Percentiles rank a stretch among this genome's conserved stretches.
phyloP scores from a whole-genome alignment of 225 moss, liverwort and hornwort genomes.

The Marchantia paleacea region DNA sequence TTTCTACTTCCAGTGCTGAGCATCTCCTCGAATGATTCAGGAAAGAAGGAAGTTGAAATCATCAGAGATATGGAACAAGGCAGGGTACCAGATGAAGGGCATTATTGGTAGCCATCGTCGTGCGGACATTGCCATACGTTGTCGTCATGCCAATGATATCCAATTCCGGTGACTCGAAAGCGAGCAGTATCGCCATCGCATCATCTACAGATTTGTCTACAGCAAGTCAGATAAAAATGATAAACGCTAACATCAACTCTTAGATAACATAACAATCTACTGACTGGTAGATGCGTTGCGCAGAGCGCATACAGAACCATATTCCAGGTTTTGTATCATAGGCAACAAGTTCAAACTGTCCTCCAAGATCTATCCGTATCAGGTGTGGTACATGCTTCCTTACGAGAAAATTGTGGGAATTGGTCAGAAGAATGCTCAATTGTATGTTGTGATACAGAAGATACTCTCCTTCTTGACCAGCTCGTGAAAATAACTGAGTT shows the following conservation, averaged over 20 bases:
- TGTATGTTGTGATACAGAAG: no score
- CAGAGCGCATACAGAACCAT: not conserved
- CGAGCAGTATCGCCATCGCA: slow-evolving; percentile 90
- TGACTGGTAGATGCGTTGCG: not conserved
- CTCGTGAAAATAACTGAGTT: no score
- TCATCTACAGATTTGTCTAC: slow-evolving; percentile 51
- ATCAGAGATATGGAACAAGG: not conserved
- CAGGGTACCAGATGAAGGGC: slow-evolving; percentile 84
- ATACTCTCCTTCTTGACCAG: no score
- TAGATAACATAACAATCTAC: not conserved
- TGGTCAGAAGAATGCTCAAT: no score
- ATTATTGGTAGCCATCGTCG: slow-evolving; percentile 73
- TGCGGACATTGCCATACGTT: slow-evolving; percentile 81
- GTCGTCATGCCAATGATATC: slow-evolving; percentile 87
- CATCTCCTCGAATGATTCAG: not conserved
- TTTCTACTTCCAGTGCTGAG: not conserved
- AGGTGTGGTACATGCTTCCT: no score
- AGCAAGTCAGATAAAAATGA: not conserved
- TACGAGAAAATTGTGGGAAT: no score
- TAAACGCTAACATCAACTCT: not conserved
- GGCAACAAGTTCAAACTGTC: no score
- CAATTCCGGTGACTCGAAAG: slow-evolving; percentile 83
- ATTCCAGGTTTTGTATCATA: no score
- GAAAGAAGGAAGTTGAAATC: not conserved
- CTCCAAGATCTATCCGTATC: no score